Evolutionary conservation across 345 rosid genomes (phyloP), one percentile per base, ranked within the genome.

Genomic region (Citrus inodora): DNA sequence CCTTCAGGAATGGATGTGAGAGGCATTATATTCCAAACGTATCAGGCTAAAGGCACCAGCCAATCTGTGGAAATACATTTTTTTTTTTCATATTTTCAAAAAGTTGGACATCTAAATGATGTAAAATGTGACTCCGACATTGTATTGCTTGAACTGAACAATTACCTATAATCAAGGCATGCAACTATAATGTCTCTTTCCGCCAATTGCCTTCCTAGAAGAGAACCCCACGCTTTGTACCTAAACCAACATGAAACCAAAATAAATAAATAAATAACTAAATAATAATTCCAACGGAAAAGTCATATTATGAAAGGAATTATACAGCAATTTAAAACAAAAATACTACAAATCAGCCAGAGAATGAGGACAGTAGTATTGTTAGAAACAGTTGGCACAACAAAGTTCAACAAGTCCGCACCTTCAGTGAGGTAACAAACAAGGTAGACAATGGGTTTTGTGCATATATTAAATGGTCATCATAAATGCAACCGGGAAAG

Each of bases 201-300:
- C 33, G 99, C 93, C 81, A 96, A 85, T 71, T 96, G 99, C 62
- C 91, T 84, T 78, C 99, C 99, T 66, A 96, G 80, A 82, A 96
- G 97, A 74, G 97, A 86, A 80, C 99, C 98, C 99, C 99, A 96
- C n/a, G 99, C 99, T 83, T 94, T 94, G 83, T 96, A 94, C 86
- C 99, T 95, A 86, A 76, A 91, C 56, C 76, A 78, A 67, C 46
- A 83, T 42, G 69, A 78, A 70, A 58, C 21, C 11, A 69, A 67
- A 71, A 67, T 24, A 73, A 37, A 75, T 76, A 82, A 73, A 78
- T 37, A 37, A 6, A 7, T 37, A 37, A 6, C 6, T 35, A 35
- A 6, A 37, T 37, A 37, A 37, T 37, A 82, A 78, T 62, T 63
- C 69, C 59, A 33, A 68, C 79, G 10, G 61, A 77, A 27, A 66